Evolutionary conservation across 1,139 yeast genomes (phyloP), one percentile per base, ranked within the genome.

Genomic region (Pichia sp.): DNA sequence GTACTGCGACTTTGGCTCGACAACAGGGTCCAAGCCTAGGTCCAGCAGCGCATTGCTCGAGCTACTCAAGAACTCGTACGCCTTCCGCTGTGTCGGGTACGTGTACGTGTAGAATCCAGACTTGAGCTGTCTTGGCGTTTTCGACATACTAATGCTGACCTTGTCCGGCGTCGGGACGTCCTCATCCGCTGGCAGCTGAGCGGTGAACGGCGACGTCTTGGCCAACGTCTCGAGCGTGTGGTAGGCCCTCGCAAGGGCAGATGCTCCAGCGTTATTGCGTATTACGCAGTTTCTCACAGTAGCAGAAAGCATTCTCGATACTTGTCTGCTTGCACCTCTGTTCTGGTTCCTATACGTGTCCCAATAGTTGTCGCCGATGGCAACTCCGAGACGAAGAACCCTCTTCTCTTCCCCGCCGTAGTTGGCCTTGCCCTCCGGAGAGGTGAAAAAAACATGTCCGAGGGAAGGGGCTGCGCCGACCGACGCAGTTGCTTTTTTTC

Each of bases 31-130:
- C 41, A 87, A 64, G 1, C 85, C 85, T 52, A 87, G 70, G 53
- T 85, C 90, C 1, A 64, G 61, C 49, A 89, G 62, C 0, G 95
- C 95, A 1, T 69, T 68, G 0, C 76, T 76, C 30, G 93, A 84
- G 0, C 83, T 78, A 19, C 83, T 70, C 28, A 90, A 62, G 55
- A 82, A 78, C 57, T 72, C 67, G 62, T 82, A 82, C 49, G 72
- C 73, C 42, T 75, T 72, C 43, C 95, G 70, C 55, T 69, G 66
- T 48, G 83, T 87, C 0, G 96, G 96, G 7, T 77, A 62, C 1
- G 85, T 75, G 73, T 78, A 89, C 2, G 93, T 81, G 63, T 76
- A 93, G 36, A 83, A 83, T 2, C 96, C 96, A 7, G 72, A 70
- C 39, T 74, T 66, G 10, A 89, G 73, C 2, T 74, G 72, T 49